phyloP scores from a whole-genome alignment of 768 basidiomycete species.

The Russula lepida region DNA sequence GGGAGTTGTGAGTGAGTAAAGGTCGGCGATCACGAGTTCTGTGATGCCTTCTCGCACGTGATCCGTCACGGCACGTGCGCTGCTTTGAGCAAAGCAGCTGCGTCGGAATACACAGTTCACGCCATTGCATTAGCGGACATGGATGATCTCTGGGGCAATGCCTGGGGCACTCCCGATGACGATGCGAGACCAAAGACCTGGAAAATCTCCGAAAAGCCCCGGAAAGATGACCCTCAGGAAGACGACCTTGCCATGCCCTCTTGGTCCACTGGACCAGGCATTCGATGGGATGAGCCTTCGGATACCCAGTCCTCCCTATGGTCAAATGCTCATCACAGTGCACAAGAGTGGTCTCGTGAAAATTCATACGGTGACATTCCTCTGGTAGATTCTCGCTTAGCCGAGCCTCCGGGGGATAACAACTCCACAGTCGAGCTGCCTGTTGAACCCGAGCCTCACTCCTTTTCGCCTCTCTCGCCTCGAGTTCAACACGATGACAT shows the following conservation, averaged over 20 bases:
- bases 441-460: background rate
- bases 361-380: constrained; percentile 38
- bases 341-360: constrained; percentile 24
- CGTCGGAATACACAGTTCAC: background rate
- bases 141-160: constrained; percentile 74
- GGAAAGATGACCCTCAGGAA: constrained; percentile 34
- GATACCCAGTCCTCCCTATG: constrained; percentile 35
- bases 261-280: constrained; percentile 41
- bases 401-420: background rate
- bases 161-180: constrained; percentile 45
- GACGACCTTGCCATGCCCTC: constrained; percentile 50
- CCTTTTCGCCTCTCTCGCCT: background rate
- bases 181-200: background rate
- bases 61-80: background rate
- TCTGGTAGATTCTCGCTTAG: background rate
- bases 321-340: constrained; percentile 24
- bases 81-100: too few relatives aligned
- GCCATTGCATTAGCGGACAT: constrained; percentile 31
- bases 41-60: constrained; percentile 2
- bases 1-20: constrained; percentile 7
- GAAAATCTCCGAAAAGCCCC: background rate
- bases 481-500: background rate
- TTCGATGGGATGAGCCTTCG: constrained; percentile 45
- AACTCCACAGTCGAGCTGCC: background rate
- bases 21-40: background rate